phyloP scores from a whole-genome alignment of 805 yeast genomes.

The Ogataea pignaliae region DNA sequence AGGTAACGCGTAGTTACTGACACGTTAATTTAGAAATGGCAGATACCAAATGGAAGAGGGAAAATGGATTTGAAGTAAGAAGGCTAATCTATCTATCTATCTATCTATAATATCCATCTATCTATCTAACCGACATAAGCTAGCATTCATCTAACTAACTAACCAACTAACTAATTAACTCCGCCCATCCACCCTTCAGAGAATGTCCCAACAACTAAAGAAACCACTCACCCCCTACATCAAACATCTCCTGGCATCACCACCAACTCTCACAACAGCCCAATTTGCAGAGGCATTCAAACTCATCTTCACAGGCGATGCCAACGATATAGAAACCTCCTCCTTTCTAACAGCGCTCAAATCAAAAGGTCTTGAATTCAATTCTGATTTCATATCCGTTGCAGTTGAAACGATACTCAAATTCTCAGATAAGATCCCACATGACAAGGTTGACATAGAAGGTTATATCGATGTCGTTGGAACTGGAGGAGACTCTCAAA shows the following conservation, averaged over 20 bases:
- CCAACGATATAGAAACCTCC: conserved; percentile 66
- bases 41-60: too few species aligned
- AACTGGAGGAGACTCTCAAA: conserved; percentile 98
- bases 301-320: conserved; percentile 54
- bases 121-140: too few species aligned
- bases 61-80: too few species aligned
- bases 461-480: conserved; percentile 90
- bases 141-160: too few species aligned
- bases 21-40: too few species aligned
- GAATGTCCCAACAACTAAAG: conserved; percentile 1
- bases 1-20: too few species aligned
- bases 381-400: conserved; percentile 76
- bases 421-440: conserved; percentile 53
- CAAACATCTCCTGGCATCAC: conserved; percentile 55
- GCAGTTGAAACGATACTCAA: conserved; percentile 75
- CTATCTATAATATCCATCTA: too few species aligned
- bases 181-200: too few species aligned
- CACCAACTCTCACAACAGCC: conserved; percentile 56
- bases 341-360: conserved; percentile 79
- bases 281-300: conserved; percentile 65
- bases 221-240: conserved; percentile 49
- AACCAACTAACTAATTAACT: too few species aligned
- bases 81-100: too few species aligned
- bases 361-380: conserved; percentile 69
- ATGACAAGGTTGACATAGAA: conserved; percentile 36